Conservation (phyloP, 2,329 filamentous ascomycete species). For the Trichoderma cornu-damae region DNA sequence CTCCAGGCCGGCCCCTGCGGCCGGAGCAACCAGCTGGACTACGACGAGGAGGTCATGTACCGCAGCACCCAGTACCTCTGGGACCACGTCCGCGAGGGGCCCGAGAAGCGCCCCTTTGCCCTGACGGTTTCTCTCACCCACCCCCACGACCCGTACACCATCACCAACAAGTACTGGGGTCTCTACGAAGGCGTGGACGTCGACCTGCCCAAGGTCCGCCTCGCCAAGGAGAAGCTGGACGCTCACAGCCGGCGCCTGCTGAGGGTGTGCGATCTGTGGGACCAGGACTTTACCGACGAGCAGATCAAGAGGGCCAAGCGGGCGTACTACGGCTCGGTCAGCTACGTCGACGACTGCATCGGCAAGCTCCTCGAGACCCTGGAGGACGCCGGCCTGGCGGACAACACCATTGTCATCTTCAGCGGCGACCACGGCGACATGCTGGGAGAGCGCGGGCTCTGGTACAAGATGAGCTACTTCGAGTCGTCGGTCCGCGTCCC, state of each 20-base stretch:
- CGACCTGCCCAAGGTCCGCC: slow-evolving; percentile 69
- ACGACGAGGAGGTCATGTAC: slow-evolving; percentile 94
- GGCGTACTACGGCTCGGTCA: slow-evolving; percentile 89
- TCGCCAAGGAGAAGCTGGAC: slow-evolving; percentile 77
- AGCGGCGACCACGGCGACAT: slow-evolving; percentile 94
- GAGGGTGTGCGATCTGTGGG: slow-evolving; percentile 81
- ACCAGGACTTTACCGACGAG: slow-evolving; percentile 75
- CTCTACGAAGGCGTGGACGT: slow-evolving; percentile 86
- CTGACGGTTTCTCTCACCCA: slow-evolving; percentile 90
- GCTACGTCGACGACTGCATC: slow-evolving; percentile 90
- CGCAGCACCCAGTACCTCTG: slow-evolving; percentile 85
- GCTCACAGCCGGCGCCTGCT: slow-evolving; percentile 81
- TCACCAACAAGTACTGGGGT: slow-evolving; percentile 91
- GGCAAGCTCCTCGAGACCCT: slow-evolving; percentile 74
- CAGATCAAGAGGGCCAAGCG: slow-evolving; percentile 80
- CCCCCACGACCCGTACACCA: slow-evolving; percentile 92
- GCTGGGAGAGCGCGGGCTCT: slow-evolving; percentile 85
- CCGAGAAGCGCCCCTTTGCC: slow-evolving; percentile 70
- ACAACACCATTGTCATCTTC: slow-evolving; percentile 88
- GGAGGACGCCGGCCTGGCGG: slow-evolving; percentile 70
- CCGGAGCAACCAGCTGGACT: slow-evolving; percentile 90
- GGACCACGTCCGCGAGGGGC: slow-evolving; percentile 79
- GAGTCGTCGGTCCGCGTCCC: slow-evolving; percentile 87
- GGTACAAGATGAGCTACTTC: slow-evolving; percentile 98
- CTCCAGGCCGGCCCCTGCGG: slow-evolving; percentile 84